Conservation (phyloP, 2,329 filamentous ascomycete genomes). For the Septoria linicola region DNA sequence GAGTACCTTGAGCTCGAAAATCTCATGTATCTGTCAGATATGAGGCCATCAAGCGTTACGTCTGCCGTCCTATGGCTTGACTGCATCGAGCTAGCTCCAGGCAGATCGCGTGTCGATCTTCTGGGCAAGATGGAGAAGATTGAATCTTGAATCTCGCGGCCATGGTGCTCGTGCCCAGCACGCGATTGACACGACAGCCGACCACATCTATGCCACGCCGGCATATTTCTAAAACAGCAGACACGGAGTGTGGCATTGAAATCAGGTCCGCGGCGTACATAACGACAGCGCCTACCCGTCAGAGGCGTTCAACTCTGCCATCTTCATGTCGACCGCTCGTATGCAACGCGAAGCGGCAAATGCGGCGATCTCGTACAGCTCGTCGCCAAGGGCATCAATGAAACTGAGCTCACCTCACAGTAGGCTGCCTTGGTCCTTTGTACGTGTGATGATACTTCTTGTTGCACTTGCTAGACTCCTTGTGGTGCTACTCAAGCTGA, state of each 20-base stretch:
- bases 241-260: not conserved
- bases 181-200: too few species aligned
- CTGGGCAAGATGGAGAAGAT: slow-evolving; percentile 6
- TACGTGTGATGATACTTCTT: too few species aligned
- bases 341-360: not conserved
- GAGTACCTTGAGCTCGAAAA: not conserved
- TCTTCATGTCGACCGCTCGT: not conserved
- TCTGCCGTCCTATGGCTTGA: slow-evolving; percentile 9
- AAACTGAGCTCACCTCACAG: too few species aligned
- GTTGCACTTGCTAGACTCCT: too few species aligned
- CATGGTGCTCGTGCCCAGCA: slow-evolving; percentile 5
- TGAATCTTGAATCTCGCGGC: not conserved
- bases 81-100: not conserved
- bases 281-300: not conserved
- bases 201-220: not conserved
- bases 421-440: too few species aligned
- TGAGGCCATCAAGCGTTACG: too few species aligned
- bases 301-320: not conserved
- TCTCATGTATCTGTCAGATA: too few species aligned
- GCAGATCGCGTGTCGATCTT: slow-evolving; percentile 7
- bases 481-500: too few species aligned
- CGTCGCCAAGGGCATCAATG: too few species aligned
- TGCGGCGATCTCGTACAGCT: not conserved
- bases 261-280: not conserved
- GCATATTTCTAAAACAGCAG: slow-evolving; percentile 1